Conservation (phyloP, 495 filamentous ascomycete genomes). For the Tuber brumale region DNA sequence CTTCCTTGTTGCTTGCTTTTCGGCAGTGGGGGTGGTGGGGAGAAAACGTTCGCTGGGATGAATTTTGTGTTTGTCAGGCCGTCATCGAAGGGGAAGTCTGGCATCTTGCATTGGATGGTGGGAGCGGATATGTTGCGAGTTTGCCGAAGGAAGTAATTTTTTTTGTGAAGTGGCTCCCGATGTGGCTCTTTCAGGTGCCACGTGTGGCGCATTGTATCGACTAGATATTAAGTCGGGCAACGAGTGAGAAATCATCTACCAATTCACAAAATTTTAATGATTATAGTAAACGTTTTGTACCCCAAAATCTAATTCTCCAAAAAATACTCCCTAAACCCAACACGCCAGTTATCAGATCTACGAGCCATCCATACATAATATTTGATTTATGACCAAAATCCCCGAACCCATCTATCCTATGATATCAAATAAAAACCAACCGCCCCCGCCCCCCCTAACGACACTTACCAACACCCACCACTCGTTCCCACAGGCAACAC, state of each 20-base stretch:
- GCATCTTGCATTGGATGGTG: slow-evolving; percentile 11
- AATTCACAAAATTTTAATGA: too few species aligned
- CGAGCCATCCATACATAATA: too few species aligned
- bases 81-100: slow-evolving; percentile 23
- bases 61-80: slow-evolving; percentile 14
- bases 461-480: neutral
- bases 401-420: neutral
- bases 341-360: neutral
- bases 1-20: slow-evolving; percentile 26
- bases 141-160: too few species aligned
- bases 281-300: too few species aligned
- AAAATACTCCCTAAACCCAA: neutral
- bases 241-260: neutral
- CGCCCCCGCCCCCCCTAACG: too few species aligned
- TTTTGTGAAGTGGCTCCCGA: neutral
- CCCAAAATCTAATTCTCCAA: too few species aligned
- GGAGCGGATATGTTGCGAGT: neutral
- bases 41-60: slow-evolving; percentile 21
- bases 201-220: neutral
- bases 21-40: neutral
- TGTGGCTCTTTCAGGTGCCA: neutral
- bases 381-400: neutral
- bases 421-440: too few species aligned
- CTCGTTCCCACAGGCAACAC: too few species aligned
- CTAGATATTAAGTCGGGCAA: neutral